A percentile compares a stretch with the other conserved stretches of the same genome.
phyloP scores from a whole-genome alignment of 192 early-diverging fungal species.

The Rhizoclosmatium sp. region DNA sequence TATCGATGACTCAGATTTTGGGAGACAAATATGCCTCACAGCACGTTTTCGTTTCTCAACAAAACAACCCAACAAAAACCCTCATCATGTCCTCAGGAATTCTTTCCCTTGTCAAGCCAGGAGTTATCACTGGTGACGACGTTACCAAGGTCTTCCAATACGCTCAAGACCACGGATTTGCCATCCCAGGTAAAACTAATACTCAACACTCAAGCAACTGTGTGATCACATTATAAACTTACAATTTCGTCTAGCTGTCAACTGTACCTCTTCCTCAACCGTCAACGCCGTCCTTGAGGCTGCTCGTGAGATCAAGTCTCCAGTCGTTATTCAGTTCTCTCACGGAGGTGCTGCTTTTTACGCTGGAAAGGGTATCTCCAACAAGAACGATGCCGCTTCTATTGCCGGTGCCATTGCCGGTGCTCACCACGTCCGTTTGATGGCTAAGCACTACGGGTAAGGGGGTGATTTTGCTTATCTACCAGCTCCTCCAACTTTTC shows the following conservation, averaged over 20 bases:
- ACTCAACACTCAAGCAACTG: no score
- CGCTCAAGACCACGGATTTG: conserved; percentile 79
- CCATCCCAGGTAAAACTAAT: conserved; percentile 69
- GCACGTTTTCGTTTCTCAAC: no score
- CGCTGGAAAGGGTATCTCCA: conserved; percentile 92
- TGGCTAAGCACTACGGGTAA: conserved; percentile 81
- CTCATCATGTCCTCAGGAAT: conserved; percentile 55
- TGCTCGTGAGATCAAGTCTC: conserved; percentile 90
- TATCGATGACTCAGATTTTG: no score
- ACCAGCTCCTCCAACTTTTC: neutral
- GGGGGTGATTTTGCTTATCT: neutral
- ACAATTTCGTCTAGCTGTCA: conserved; percentile 67
- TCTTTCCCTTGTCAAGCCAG: conserved; percentile 84
- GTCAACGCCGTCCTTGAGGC: conserved; percentile 94
- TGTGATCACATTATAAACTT: no score
- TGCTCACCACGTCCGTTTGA: conserved; percentile 81
- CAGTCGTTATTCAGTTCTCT: conserved; percentile 96
- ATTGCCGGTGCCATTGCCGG: conserved; percentile 91
- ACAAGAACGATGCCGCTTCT: conserved; percentile 87
- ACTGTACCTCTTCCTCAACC: conserved; percentile 93
- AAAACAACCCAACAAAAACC: neutral
- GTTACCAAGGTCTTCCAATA: conserved; percentile 69
- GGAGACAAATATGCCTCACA: no score
- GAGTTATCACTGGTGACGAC: conserved; percentile 93
- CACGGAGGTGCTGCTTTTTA: conserved; percentile 91